A percentile compares a stretch with the other conserved stretches of the same genome.
phyloP scores from a whole-genome alignment of 768 basidiomycete species.

The Mycena sanguinolenta region DNA sequence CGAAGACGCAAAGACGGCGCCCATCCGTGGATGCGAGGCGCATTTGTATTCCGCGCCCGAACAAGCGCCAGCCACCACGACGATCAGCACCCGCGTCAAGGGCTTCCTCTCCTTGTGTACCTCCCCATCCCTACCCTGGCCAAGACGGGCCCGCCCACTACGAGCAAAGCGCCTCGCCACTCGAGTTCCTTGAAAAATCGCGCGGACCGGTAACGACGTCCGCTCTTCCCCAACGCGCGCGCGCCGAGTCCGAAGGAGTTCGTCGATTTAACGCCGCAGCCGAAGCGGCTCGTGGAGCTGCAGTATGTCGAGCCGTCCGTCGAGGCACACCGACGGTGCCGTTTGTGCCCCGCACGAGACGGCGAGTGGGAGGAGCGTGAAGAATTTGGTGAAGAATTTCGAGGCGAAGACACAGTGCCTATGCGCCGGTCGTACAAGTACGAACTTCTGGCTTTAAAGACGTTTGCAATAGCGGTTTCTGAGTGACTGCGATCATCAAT shows the following conservation, averaged over 20 bases:
- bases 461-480: background rate
- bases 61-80: conserved; percentile 46
- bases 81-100: conserved; percentile 65
- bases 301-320: conserved; percentile 58
- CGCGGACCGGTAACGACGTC: conserved; percentile 73
- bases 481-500: no score
- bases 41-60: background rate
- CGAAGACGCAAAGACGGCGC: conserved; percentile 34
- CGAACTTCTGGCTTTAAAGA: no score
- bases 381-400: conserved; percentile 75
- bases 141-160: conserved; percentile 48
- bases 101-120: conserved; percentile 73
- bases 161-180: conserved; percentile 36
- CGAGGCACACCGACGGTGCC: conserved; percentile 38
- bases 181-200: conserved; percentile 60
- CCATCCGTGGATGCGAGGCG: conserved; percentile 33
- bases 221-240: conserved; percentile 56
- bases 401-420: conserved; percentile 53
- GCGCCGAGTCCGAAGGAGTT: conserved; percentile 79
- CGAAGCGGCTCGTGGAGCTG: conserved; percentile 68
- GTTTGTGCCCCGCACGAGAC: conserved; percentile 57
- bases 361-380: conserved; percentile 79
- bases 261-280: conserved; percentile 61
- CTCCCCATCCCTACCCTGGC: conserved; percentile 67
- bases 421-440: conserved; percentile 28